Percentiles rank a stretch among this genome's conserved stretches.
Conservation (phyloP, 1,139 yeast genomes). For the Blastobotrys raffinosifermentans region DNA sequence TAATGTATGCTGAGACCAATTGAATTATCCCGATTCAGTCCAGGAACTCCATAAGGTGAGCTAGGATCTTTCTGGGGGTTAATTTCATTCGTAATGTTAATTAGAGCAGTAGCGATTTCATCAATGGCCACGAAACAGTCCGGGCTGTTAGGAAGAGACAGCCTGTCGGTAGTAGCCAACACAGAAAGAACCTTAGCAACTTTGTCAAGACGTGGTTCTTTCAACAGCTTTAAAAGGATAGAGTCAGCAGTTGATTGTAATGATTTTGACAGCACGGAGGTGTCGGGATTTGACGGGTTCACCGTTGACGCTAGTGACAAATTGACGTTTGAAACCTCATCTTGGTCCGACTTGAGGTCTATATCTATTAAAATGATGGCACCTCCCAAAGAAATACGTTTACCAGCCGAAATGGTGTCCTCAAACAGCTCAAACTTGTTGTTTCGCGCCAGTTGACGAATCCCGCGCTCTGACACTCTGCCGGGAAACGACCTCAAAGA, state of each 20-base stretch:
- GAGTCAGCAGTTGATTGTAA: constrained; percentile 23
- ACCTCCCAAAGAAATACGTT: constrained; percentile 33
- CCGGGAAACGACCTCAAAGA: constrained; percentile 30
- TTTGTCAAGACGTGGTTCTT: constrained; percentile 27
- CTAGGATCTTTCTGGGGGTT: constrained; percentile 6
- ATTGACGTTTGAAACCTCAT: constrained; percentile 19
- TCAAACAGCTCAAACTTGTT: constrained; percentile 33
- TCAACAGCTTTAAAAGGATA: constrained; percentile 24
- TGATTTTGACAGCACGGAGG: constrained; percentile 26
- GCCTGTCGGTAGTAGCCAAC: constrained; percentile 30
- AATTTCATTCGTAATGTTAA: constrained; percentile 17
- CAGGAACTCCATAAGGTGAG: constrained; percentile 28
- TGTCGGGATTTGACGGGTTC: constrained; percentile 20
- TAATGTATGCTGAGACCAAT: constrained; percentile 33
- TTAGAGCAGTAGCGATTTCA: constrained; percentile 28
- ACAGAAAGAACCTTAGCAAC: constrained; percentile 29
- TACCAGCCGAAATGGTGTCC: constrained; percentile 23
- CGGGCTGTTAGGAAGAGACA: constrained; percentile 26
- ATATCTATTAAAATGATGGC: constrained; percentile 33
- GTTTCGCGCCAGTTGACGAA: constrained; percentile 26
- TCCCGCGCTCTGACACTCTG: constrained; percentile 29
- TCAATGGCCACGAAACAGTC: constrained; percentile 33
- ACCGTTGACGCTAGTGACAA: constrained; percentile 29
- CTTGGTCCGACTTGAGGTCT: constrained; percentile 19
- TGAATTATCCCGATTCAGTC: constrained; percentile 25